Percentiles rank a stretch among this genome's conserved stretches.
Evolutionary conservation across 331 rosid genomes (phyloP).

Genomic region (Quercus phellos): DNA sequence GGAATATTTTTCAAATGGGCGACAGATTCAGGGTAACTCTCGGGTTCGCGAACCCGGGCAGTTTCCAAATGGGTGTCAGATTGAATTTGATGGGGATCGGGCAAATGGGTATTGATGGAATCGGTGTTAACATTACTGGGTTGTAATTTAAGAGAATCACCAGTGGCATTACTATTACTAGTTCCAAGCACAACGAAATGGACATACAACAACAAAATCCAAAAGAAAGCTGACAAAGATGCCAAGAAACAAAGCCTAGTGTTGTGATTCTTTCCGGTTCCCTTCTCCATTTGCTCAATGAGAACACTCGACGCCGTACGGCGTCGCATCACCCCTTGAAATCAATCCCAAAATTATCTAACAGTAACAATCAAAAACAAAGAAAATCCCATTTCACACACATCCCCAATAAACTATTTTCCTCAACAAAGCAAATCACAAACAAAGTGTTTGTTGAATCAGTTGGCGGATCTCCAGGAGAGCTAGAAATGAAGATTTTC

Average conservation of each 20-base stretch:
- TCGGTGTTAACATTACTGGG: conserved; percentile 21
- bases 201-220: conserved; percentile 69
- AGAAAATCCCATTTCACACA: conserved; percentile 17
- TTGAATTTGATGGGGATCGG: conserved; percentile 5
- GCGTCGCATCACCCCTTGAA: conserved; percentile 52
- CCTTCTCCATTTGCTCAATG: conserved; percentile 74
- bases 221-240: conserved; percentile 53
- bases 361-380: conserved; percentile 10
- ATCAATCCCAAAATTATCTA: too few relatives aligned
- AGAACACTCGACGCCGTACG: conserved; percentile 49
- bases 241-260: conserved; percentile 55
- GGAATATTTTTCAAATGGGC: too few relatives aligned
- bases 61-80: background rate
- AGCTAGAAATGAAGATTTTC: background rate
- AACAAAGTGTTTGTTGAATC: too few relatives aligned
- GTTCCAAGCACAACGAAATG: conserved; percentile 63
- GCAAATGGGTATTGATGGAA: conserved; percentile 16
- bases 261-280: conserved; percentile 50
- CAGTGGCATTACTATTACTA: conserved; percentile 10
- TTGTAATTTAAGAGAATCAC: conserved; percentile 25
- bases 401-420: background rate
- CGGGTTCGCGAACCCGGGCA: background rate
- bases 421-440: background rate
- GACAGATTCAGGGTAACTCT: background rate
- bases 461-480: too few relatives aligned